Evolutionary conservation across 108 stramenopile genomes (phyloP), one percentile per base, ranked within the genome.

Genomic region (Skeletonema menzelii): DNA sequence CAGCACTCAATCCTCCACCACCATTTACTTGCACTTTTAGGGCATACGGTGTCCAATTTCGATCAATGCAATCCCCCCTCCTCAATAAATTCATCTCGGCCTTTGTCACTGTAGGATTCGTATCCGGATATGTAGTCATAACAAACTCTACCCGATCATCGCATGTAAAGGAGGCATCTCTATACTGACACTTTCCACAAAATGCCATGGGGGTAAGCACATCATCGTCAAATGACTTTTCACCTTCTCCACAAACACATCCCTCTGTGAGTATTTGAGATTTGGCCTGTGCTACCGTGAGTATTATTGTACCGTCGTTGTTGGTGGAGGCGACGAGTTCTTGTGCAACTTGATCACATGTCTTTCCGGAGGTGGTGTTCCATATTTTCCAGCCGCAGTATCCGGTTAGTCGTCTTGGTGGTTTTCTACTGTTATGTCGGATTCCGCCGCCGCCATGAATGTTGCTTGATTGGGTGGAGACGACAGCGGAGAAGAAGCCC

Each of bases 101-200:
- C 2, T 0, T 10, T 10, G 3, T 5, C 49, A 10, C 4, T 2
- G 49, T 53, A 0, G 49, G 49, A 53, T 53, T 53, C 22, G 22
- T 22, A 8, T 53, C 22, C 4, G 49, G 49, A 53, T 53, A 53
- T 0, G 0, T 31, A 19, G 12, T 60, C 34, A 60, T 60, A 5
- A 35, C 59, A 31, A 31, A 60, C 27, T 26, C 28, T 0, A 60
- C 59, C 8, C 59, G 59, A 34, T 60, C 59, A 60, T 60, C 34
- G 20, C 59, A 60, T 17, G n/a, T 3, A 35, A 60, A 60, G 17
- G 5, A 2, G 1, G 30, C 32, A 60, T 60, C 11, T 6, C 8
- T 31, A 35, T 34, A 60, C 5, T 10, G 59, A 35, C 59, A 60
- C 28, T 22, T 8, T 34, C 59, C 59, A 35, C 59, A 60, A 32